phyloP scores from a whole-genome alignment of 129 eudicot genomes.

The Oenanthe sinensis region DNA sequence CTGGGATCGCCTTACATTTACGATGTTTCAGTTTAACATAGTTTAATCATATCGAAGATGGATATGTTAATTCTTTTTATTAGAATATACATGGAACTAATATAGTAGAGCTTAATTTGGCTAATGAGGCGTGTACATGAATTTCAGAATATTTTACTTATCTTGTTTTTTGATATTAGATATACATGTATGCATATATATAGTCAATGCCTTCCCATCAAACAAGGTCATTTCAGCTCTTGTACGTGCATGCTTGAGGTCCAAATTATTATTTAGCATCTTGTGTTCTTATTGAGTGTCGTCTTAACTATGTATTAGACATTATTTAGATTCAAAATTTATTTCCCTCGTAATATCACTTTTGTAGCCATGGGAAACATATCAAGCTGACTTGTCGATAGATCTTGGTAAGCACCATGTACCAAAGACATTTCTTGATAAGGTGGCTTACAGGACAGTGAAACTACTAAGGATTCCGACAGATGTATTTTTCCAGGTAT shows the following conservation, averaged over 20 bases:
- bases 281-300: background rate
- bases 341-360: background rate
- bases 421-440: conserved; percentile 75
- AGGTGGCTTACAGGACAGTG: conserved; percentile 80
- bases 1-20: background rate
- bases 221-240: background rate
- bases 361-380: conserved; percentile 92
- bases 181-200: background rate
- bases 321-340: background rate
- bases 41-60: background rate
- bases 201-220: background rate
- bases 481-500: conserved; percentile 71
- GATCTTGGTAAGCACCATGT: conserved; percentile 88
- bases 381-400: conserved; percentile 64
- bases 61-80: background rate
- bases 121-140: background rate
- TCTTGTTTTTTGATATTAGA: background rate
- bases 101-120: background rate
- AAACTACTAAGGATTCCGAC: conserved; percentile 83
- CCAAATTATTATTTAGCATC: background rate
- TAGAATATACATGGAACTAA: background rate
- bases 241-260: background rate
- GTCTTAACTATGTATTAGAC: background rate
- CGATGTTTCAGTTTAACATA: background rate
- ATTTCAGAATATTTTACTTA: background rate